phyloP scores from a whole-genome alignment of 371 early-diverging fungal species.

The Actinomucor elegans region DNA sequence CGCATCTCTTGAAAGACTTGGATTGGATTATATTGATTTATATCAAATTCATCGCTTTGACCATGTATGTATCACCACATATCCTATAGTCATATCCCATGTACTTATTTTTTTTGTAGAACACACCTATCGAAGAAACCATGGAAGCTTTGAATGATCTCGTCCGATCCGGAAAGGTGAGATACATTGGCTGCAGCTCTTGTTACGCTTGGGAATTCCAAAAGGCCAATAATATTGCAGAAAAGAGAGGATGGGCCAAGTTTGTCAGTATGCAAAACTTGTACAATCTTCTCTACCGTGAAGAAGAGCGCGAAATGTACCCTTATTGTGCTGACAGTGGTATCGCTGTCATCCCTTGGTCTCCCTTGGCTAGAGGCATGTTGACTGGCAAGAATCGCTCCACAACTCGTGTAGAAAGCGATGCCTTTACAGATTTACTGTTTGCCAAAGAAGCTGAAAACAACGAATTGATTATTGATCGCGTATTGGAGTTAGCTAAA shows the following conservation, averaged over 20 bases:
- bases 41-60: slow-evolving; percentile 52
- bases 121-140: slow-evolving; percentile 46
- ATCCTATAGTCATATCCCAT: neutral
- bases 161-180: slow-evolving; percentile 42
- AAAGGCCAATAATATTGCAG: slow-evolving; percentile 29
- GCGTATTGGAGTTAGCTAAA: slow-evolving; percentile 15
- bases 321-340: slow-evolving; percentile 36
- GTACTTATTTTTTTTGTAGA: neutral
- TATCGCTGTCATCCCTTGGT: slow-evolving; percentile 40
- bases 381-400: slow-evolving; percentile 16
- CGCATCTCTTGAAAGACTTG: slow-evolving; percentile 46
- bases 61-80: slow-evolving; percentile 8
- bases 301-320: slow-evolving; percentile 57
- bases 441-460: slow-evolving; percentile 5
- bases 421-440: neutral
- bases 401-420: neutral
- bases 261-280: slow-evolving; percentile 44
- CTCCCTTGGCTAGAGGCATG: slow-evolving; percentile 34
- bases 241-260: slow-evolving; percentile 47
- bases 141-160: slow-evolving; percentile 54
- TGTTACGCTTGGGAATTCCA: slow-evolving; percentile 30
- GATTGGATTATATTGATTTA: slow-evolving; percentile 59
- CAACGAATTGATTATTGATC: slow-evolving; percentile 12
- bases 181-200: slow-evolving; percentile 38
- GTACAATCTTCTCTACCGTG: slow-evolving; percentile 50